Evolutionary conservation across 208 protist genomes (phyloP).

Genomic region (Chromosphaera perkinsii): DNA sequence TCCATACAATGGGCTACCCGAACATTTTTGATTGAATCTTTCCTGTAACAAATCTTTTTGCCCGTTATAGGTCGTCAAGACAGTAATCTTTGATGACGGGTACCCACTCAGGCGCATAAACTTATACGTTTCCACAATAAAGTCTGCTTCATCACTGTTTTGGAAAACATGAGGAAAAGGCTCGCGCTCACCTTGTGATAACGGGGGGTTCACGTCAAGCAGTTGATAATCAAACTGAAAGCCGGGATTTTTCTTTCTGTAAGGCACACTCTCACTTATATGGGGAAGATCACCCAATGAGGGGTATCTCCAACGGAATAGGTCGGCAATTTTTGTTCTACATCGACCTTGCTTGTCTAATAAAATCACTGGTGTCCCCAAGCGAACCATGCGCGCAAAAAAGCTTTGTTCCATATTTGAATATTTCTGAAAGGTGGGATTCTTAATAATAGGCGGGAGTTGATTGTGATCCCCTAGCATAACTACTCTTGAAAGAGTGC

Average conservation of each 20-base stretch:
- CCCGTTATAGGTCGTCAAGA: constrained; percentile 81
- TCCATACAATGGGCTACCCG: constrained; percentile 25
- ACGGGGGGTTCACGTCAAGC: constrained; percentile 65
- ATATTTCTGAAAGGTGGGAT: constrained; percentile 67
- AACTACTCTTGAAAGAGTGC: constrained; percentile 67
- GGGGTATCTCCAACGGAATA: constrained; percentile 71
- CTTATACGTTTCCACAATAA: constrained; percentile 65
- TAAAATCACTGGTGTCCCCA: constrained; percentile 61
- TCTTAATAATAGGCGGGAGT: constrained; percentile 76
- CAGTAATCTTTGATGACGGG: constrained; percentile 58
- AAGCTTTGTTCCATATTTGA: constrained; percentile 71
- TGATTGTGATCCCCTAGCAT: constrained; percentile 79
- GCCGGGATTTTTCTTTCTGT: constrained; percentile 36
- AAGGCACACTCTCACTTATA: constrained; percentile 30
- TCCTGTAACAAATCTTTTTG: constrained; percentile 45
- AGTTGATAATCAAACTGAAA: constrained; percentile 70
- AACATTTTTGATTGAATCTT: neutral
- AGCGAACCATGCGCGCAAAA: constrained; percentile 62
- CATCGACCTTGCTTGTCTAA: constrained; percentile 61
- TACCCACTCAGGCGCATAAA: constrained; percentile 74
- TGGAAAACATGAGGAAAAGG: constrained; percentile 67
- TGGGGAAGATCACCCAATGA: constrained; percentile 57
- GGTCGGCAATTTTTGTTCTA: constrained; percentile 16
- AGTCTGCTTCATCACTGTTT: constrained; percentile 70
- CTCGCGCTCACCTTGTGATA: constrained; percentile 60